Conservation (phyloP, 2,329 filamentous ascomycete species). For the Xylaria sp. region DNA sequence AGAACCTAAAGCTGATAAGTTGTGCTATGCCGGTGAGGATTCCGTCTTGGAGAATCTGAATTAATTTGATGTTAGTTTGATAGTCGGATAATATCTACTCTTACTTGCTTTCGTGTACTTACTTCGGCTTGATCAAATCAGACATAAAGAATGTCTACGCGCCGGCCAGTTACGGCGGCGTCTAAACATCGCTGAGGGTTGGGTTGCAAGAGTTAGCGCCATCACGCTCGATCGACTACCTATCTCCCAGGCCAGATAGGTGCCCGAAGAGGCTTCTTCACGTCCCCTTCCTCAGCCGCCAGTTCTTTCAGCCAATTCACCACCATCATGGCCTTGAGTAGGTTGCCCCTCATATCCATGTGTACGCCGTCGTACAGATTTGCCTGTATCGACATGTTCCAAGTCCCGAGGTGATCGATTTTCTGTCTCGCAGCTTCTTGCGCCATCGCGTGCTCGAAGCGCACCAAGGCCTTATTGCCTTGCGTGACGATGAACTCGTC, state of each 20-base stretch:
- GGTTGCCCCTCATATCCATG: slow-evolving; percentile 58
- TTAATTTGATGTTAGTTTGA: neutral
- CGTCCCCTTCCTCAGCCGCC: slow-evolving; percentile 33
- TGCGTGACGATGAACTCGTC: slow-evolving; percentile 58
- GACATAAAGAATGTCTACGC: neutral
- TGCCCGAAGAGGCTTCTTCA: neutral
- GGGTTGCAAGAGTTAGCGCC: neutral
- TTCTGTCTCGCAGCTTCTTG: slow-evolving; percentile 50
- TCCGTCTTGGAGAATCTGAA: neutral
- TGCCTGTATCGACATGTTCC: slow-evolving; percentile 62
- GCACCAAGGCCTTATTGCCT: slow-evolving; percentile 58
- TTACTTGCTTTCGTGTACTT: neutral
- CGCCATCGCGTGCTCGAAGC: slow-evolving; percentile 56
- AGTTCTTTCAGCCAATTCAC: slow-evolving; percentile 58
- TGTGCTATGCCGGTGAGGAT: neutral
- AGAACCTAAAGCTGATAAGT: slow-evolving; percentile 18
- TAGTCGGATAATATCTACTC: neutral
- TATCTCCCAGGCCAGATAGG: neutral
- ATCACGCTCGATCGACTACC: neutral
- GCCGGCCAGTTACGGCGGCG: neutral
- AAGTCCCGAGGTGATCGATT: slow-evolving; percentile 59
- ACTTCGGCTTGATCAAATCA: neutral
- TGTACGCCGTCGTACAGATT: slow-evolving; percentile 60
- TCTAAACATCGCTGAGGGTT: neutral
- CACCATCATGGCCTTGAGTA: slow-evolving; percentile 61